phyloP scores from a whole-genome alignment of 169 alveolate genomes.

The Plasmodium vinckei region DNA sequence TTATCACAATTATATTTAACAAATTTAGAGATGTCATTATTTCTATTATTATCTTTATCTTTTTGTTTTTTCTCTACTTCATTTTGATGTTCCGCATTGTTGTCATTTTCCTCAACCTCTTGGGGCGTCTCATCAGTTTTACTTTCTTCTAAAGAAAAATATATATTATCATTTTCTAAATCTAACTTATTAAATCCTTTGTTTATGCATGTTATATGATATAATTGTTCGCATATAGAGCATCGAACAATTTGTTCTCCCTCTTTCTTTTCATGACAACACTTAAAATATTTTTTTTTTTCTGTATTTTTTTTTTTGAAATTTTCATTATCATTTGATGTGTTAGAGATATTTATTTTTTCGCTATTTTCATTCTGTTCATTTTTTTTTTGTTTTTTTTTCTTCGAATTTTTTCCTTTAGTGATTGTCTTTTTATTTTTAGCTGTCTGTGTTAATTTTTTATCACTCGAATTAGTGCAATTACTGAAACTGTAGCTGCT shows the following conservation, averaged over 20 bases:
- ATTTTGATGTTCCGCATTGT: neutral
- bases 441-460: too few species aligned
- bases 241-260: constrained; percentile 7
- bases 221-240: constrained; percentile 33
- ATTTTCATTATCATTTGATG: neutral
- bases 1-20: constrained; percentile 48
- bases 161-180: neutral
- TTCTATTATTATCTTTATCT: neutral
- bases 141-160: too few species aligned
- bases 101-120: neutral
- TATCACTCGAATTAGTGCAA: too few species aligned
- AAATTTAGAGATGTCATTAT: neutral
- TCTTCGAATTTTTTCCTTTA: neutral
- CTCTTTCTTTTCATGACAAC: constrained; percentile 30
- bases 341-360: neutral
- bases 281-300: constrained; percentile 18
- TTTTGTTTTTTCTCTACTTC: neutral
- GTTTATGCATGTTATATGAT: constrained; percentile 31
- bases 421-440: too few species aligned
- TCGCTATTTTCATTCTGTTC: neutral
- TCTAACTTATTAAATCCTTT: constrained; percentile 11
- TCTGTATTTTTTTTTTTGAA: neutral
- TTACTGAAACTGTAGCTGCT: too few species aligned
- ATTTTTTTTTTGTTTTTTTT: constrained; percentile 8
- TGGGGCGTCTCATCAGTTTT: neutral